A percentile compares a stretch with the other conserved stretches of the same genome.
These are phyloP conservation scores for Claviceps humidiphila DNA, from an alignment of 2,329 filamentous ascomycete species.

Conservation along the genomic window DNA sequence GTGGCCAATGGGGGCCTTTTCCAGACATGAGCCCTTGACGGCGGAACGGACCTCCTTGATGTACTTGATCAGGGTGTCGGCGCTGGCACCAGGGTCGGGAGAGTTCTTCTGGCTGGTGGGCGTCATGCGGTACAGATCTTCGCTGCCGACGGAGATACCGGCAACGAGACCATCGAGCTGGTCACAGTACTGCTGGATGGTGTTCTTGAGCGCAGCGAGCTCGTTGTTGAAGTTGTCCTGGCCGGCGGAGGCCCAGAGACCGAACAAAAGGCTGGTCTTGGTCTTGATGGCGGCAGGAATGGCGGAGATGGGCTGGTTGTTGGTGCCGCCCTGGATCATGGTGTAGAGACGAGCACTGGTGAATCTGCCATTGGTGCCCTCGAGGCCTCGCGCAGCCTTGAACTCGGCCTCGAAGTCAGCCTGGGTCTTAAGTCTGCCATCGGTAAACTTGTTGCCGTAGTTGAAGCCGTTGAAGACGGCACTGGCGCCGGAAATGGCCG, in stretches of 20 bases:
- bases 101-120: conserved; percentile 52
- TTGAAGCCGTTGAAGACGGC: conserved; percentile 54
- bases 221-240: conserved; percentile 55
- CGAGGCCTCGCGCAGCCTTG: conserved; percentile 48
- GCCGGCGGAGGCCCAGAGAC: conserved; percentile 68
- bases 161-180: conserved; percentile 54
- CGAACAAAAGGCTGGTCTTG: conserved; percentile 65
- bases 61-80: conserved; percentile 51
- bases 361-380: conserved; percentile 49
- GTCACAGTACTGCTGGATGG: conserved; percentile 55
- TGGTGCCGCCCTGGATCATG: conserved; percentile 57
- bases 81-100: conserved; percentile 48
- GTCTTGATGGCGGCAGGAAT: conserved; percentile 75
- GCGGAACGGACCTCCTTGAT: conserved; percentile 54
- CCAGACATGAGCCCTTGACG: conserved; percentile 48
- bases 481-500: conserved; percentile 19
- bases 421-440: conserved; percentile 45
- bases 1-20: conserved; percentile 55
- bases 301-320: conserved; percentile 52
- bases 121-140: conserved; percentile 75
- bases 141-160: conserved; percentile 75
- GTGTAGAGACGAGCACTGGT: conserved; percentile 63
- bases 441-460: conserved; percentile 51
- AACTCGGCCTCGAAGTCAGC: conserved; percentile 59
- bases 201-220: conserved; percentile 54